Evolutionary conservation across 108 stramenopile species (phyloP).

Genomic region (Schizochytrium sp.): DNA sequence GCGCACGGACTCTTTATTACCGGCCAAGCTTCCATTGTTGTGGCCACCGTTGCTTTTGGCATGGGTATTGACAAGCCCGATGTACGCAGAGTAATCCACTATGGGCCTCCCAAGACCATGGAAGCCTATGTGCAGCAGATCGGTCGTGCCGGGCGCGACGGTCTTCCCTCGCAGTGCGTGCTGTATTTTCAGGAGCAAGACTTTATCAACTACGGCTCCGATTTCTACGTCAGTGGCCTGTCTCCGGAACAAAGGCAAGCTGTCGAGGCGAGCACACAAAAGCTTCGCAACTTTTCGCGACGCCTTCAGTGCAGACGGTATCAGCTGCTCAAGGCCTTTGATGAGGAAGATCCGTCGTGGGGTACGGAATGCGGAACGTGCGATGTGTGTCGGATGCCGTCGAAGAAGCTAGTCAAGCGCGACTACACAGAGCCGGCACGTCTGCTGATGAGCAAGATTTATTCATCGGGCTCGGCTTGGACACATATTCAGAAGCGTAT

Average conservation of each 20-base stretch:
- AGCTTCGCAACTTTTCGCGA: conserved; percentile 51
- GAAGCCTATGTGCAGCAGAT: conserved; percentile 93
- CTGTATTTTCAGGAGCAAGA: conserved; percentile 59
- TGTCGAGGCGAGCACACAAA: conserved; percentile 40
- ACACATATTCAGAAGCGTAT: too few species aligned
- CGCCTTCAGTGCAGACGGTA: conserved; percentile 56
- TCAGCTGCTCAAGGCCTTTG: conserved; percentile 57
- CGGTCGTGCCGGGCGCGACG: conserved; percentile 89
- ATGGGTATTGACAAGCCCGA: conserved; percentile 91
- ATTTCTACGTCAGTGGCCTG: conserved; percentile 63
- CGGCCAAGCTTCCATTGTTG: conserved; percentile 65
- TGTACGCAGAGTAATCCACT: conserved; percentile 76
- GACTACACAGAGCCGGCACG: too few species aligned
- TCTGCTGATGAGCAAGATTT: too few species aligned
- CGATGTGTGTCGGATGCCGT: background rate
- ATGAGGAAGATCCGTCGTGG: conserved; percentile 14
- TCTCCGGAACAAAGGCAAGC: conserved; percentile 37
- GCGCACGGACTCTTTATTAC: conserved; percentile 67
- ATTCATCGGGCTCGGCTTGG: too few species aligned
- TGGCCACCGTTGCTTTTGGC: conserved; percentile 90
- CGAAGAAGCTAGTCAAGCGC: background rate
- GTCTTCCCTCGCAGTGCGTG: conserved; percentile 58
- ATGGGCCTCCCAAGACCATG: conserved; percentile 71
- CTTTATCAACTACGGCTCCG: conserved; percentile 56
- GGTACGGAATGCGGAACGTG: background rate